A percentile compares a stretch with the other conserved stretches of the same genome.
Conservation (phyloP, 1,284 basidiomycete genomes). For the Cystobasidiaceae sp. region DNA sequence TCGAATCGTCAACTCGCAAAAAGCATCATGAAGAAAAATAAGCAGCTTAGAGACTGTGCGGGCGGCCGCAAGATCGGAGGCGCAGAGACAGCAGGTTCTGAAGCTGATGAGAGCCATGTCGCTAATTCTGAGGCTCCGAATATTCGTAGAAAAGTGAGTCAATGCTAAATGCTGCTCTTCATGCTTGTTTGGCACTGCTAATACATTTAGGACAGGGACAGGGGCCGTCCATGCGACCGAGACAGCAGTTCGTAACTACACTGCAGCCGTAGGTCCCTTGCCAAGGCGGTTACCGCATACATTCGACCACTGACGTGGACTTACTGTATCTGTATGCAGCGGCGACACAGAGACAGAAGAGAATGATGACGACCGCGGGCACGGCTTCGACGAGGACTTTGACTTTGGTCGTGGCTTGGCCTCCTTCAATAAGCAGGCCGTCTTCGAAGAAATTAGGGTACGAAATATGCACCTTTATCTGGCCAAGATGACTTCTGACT, state of each 20-base stretch:
- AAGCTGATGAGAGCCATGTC: constrained; percentile 29
- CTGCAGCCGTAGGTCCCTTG: constrained; percentile 16
- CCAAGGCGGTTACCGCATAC: background rate
- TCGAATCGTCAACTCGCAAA: constrained; percentile 13
- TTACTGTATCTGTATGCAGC: background rate
- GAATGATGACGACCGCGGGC: background rate
- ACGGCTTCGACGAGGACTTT: constrained; percentile 38
- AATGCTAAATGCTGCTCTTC: background rate
- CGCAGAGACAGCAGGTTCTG: constrained; percentile 22
- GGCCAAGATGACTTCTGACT: background rate
- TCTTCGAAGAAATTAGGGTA: constrained; percentile 37
- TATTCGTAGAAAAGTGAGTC: constrained; percentile 17
- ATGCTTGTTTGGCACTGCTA: background rate
- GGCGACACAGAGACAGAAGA: constrained; percentile 27
- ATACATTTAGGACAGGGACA: no score
- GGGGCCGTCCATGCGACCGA: constrained; percentile 14
- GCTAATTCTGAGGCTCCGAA: constrained; percentile 23
- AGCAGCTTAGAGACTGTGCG: constrained; percentile 3
- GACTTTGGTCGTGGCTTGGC: constrained; percentile 35
- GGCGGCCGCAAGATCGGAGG: constrained; percentile 2
- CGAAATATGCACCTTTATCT: background rate
- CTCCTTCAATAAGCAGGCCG: constrained; percentile 38
- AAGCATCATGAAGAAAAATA: constrained; percentile 6
- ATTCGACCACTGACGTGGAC: background rate
- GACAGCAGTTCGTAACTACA: constrained; percentile 23